Evolutionary conservation across 208 protist species (phyloP).

Genomic region (Entamoeba histolytica): DNA sequence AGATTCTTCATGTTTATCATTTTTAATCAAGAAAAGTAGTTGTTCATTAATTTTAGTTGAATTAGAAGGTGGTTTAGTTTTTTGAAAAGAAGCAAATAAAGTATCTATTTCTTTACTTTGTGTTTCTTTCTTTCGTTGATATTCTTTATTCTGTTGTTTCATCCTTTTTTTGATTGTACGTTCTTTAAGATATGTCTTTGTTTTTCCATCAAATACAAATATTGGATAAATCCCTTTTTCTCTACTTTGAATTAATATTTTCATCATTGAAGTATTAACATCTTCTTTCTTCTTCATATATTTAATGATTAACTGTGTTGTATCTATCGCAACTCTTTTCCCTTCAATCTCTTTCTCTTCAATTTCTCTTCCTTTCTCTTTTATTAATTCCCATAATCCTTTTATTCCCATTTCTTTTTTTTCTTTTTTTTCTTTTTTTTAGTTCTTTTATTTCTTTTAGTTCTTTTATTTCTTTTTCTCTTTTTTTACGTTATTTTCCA

Average conservation of each 20-base stretch:
- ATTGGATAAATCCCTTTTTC: background rate
- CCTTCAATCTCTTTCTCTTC: background rate
- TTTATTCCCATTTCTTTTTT: background rate
- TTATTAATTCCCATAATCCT: background rate
- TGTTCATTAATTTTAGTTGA: too few species aligned
- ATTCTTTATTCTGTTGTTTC: too few species aligned
- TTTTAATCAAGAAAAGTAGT: too few species aligned
- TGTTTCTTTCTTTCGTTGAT: too few species aligned
- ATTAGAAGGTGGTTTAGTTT: too few species aligned
- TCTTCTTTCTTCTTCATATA: background rate
- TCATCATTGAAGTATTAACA: background rate
- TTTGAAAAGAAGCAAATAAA: too few species aligned
- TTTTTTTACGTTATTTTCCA: too few species aligned
- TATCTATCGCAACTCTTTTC: background rate
- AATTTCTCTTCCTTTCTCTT: background rate
- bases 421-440: background rate
- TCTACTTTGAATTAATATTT: background rate
- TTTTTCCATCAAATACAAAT: background rate
- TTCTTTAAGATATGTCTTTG: background rate
- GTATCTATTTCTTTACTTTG: too few species aligned
- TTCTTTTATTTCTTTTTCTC: too few species aligned
- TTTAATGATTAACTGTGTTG: background rate
- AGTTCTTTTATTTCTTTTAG: too few species aligned
- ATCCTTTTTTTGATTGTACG: background rate
- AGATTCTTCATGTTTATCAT: too few species aligned